Evolutionary conservation across 768 basidiomycete species (phyloP).

Genomic region (Suillus decipiens): DNA sequence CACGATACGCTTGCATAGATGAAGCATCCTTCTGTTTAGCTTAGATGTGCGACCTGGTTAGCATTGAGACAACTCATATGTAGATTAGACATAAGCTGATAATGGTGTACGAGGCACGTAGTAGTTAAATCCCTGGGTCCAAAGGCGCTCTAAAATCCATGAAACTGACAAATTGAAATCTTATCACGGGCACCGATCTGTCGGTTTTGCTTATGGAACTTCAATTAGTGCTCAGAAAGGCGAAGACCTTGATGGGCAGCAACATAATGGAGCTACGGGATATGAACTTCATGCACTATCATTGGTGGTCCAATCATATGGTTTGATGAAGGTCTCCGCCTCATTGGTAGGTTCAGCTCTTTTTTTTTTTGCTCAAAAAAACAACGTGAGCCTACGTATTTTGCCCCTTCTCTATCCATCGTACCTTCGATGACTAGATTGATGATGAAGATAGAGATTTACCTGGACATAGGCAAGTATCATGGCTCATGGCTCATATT

Average conservation of each 20-base stretch:
- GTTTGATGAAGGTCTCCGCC: constrained; percentile 58
- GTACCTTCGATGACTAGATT: constrained; percentile 48
- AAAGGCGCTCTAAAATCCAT: neutral
- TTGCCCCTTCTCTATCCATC: constrained; percentile 58
- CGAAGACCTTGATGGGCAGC: neutral
- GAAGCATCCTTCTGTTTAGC: neutral
- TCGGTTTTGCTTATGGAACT: neutral
- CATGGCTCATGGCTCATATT: constrained; percentile 35
- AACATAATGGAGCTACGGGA: neutral
- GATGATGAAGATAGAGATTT: constrained; percentile 1
- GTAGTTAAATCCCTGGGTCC: neutral
- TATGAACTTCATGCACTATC: constrained; percentile 39
- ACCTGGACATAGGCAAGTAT: neutral
- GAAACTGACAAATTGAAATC: neutral
- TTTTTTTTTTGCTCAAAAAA: constrained; percentile 27
- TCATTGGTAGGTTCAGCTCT: constrained; percentile 38
- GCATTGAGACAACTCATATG: neutral
- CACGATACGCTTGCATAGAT: neutral
- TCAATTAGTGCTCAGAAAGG: neutral
- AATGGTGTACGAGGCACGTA: neutral
- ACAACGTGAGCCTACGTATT: constrained; percentile 18
- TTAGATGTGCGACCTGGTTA: neutral
- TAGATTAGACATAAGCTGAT: neutral
- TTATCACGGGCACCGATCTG: constrained; percentile 4
- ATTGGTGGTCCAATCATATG: constrained; percentile 51